A percentile compares a stretch with the other conserved stretches of the same genome.
These are phyloP conservation scores for Sonneratia alba DNA, from an alignment of 345 rosid genomes.

Conservation along the genomic window DNA sequence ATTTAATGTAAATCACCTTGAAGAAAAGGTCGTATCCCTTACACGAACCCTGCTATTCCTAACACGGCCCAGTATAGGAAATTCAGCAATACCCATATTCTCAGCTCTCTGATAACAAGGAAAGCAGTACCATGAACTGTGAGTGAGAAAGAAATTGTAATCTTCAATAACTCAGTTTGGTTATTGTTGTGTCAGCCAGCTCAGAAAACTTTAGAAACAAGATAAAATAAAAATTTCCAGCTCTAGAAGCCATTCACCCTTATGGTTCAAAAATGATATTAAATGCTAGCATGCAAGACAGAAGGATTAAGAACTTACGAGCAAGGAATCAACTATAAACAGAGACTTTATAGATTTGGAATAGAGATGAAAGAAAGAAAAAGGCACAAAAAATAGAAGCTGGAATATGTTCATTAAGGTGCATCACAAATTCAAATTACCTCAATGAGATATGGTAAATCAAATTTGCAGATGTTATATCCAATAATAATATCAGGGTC, in stretches of 20 bases:
- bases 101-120: conserved; percentile 66
- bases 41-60: conserved; percentile 79
- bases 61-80: conserved; percentile 81
- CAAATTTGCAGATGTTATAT: conserved; percentile 96
- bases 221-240: neutral
- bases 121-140: conserved; percentile 1
- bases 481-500: conserved; percentile 99
- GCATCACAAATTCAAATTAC: conserved; percentile 30
- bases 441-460: conserved; percentile 96
- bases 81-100: conserved; percentile 70
- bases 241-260: neutral
- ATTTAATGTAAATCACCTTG: conserved; percentile 42
- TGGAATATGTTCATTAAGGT: neutral
- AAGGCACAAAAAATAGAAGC: neutral
- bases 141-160: conserved; percentile 1
- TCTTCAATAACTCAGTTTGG: neutral
- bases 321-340: neutral
- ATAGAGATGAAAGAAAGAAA: neutral
- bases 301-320: neutral
- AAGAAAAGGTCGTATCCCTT: conserved; percentile 83
- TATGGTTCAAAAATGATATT: neutral
- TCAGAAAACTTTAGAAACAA: neutral
- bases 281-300: neutral
- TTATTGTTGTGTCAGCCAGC: neutral
- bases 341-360: neutral